Evolutionary conservation across 352 stramenopile species (phyloP), one percentile per base, ranked within the genome.

Genomic region (Plasmopara muralis): DNA sequence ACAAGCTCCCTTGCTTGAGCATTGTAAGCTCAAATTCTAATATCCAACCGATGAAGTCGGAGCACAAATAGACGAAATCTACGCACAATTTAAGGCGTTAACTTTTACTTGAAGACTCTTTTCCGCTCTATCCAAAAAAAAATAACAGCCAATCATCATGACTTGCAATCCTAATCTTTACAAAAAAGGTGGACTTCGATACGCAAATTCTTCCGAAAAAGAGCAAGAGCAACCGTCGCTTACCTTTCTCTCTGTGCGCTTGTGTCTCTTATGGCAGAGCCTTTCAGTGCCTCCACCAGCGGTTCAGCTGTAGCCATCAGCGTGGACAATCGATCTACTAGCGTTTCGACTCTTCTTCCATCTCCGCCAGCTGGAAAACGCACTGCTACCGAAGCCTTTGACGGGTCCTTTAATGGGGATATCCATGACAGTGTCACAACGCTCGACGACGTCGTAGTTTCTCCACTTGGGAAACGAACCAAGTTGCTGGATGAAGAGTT

Each of bases 361-460:
- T 44, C 50, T 43, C 10, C 39, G 10, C 30, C 14, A 13, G 35
- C 38, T 7, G 47, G 4, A 5, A 74, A 74, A 52, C 62, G 62
- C 15, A 60, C 66, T 14, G 66, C 55, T 5, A 15, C 50, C 2
- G 62, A 72, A 15, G 66, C 59, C 16, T 71, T 74, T 18, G 52
- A 64, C 2, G 43, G 16, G 18, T 50, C 60, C 40, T 57, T 44
- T 29, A 47, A 62, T 1, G 61, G 64, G 16, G 61, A 70, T 49
- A 28, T 67, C 6, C 58, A 58, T 12, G 62, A 66, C 48, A 55
- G 47, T 8, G 31, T 60, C 18, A 87, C 77, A 57, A 85, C 72
- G 40, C 62, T 85, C 52, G 77, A 87, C 63, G 77, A 87, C 57
- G 74, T 87, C 13, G 47, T 83, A 45, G 64, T 77, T 49, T 74